Evolutionary conservation across 768 basidiomycete genomes (phyloP).

Genomic region (Mycena galopus): DNA sequence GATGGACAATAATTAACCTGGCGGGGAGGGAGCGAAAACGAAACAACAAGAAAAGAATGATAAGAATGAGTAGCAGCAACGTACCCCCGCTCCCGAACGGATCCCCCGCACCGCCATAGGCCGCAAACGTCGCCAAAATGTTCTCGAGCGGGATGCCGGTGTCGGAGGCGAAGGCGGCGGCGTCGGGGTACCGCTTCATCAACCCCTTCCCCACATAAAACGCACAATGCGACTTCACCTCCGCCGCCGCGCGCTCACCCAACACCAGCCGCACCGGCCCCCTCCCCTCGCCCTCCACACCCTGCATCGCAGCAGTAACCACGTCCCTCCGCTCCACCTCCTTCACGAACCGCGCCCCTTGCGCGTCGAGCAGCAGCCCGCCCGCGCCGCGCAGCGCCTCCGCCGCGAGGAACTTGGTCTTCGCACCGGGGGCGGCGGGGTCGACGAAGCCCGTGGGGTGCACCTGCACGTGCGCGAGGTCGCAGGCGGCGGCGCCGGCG

Average conservation of each 20-base stretch:
- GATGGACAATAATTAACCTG: not conserved
- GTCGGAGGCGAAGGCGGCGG: conserved; percentile 36
- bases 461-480: conserved; percentile 45
- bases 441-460: conserved; percentile 84
- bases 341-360: conserved; percentile 79
- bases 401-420: conserved; percentile 85
- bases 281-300: conserved; percentile 31
- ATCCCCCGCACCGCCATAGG: conserved; percentile 34
- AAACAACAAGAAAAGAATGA: not conserved
- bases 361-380: conserved; percentile 77
- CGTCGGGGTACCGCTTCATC: conserved; percentile 41
- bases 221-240: conserved; percentile 40
- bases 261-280: conserved; percentile 42
- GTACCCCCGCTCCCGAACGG: conserved; percentile 38
- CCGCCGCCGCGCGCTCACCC: conserved; percentile 34
- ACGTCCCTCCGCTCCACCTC: conserved; percentile 73
- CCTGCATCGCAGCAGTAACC: conserved; percentile 42
- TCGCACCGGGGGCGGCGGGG: conserved; percentile 76
- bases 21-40: no score
- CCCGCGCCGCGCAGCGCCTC: conserved; percentile 88
- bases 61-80: no score
- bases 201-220: conserved; percentile 44
- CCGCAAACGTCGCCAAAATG: conserved; percentile 33
- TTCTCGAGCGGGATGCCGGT: conserved; percentile 29
- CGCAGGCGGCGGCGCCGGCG: conserved; percentile 31